Percentiles rank a stretch among this genome's conserved stretches.
phyloP scores from a whole-genome alignment of 768 basidiomycete genomes.

The Pleurotus cornucopiae region DNA sequence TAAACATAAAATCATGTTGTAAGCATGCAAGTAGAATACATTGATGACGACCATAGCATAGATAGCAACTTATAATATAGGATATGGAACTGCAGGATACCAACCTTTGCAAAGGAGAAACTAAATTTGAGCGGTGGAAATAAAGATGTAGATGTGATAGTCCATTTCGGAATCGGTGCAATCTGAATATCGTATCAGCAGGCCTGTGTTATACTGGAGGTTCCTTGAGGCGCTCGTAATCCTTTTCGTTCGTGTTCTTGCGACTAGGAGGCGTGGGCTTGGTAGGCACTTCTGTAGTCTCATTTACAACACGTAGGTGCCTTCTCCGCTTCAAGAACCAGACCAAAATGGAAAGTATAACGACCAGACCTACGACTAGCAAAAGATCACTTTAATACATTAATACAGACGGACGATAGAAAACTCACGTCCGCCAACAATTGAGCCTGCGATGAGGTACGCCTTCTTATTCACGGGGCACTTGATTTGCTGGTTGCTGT shows the following conservation, averaged over 20 bases:
- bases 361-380: neutral
- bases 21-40: too few relatives aligned
- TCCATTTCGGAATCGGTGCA: too few relatives aligned
- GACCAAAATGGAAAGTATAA: neutral
- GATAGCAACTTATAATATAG: too few relatives aligned
- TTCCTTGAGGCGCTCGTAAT: neutral
- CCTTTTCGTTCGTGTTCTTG: slow-evolving; percentile 4
- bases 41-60: too few relatives aligned
- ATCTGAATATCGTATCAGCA: neutral
- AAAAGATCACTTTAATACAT: neutral
- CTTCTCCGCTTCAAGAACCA: slow-evolving; percentile 2
- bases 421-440: slow-evolving; percentile 1
- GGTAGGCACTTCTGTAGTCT: neutral
- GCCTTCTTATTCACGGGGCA: slow-evolving; percentile 3
- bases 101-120: too few relatives aligned
- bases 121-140: too few relatives aligned
- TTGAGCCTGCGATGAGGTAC: neutral
- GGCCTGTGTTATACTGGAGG: neutral
- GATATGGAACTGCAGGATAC: too few relatives aligned
- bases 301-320: neutral
- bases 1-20: too few relatives aligned
- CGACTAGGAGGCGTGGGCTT: slow-evolving; percentile 3
- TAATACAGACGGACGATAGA: neutral
- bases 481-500: neutral
- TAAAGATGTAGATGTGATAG: too few relatives aligned